Conservation (phyloP, 768 basidiomycete genomes). For the Chalciporus piperatus region DNA sequence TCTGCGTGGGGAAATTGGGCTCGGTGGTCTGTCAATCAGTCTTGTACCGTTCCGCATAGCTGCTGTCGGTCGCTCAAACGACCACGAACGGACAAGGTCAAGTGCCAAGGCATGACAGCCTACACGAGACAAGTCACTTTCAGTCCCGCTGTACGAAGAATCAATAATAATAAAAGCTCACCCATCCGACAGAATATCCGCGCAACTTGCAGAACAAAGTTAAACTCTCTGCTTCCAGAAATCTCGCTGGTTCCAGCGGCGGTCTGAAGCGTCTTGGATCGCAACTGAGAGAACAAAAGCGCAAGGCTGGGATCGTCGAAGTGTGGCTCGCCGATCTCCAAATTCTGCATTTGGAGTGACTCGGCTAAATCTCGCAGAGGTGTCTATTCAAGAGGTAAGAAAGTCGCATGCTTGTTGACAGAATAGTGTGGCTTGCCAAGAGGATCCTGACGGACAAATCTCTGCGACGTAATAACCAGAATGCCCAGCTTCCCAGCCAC, state of each 20-base stretch:
- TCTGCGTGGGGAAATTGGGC: conserved; percentile 43
- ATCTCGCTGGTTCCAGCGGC: conserved; percentile 92
- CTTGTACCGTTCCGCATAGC: conserved; percentile 15
- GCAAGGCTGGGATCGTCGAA: conserved; percentile 95
- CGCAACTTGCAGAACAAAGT: conserved; percentile 93
- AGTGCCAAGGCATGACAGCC: conserved; percentile 93
- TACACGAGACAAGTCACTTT: conserved; percentile 30
- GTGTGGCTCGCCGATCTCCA: conserved; percentile 76
- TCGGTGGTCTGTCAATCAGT: conserved; percentile 31
- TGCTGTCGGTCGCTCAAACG: conserved; percentile 77
- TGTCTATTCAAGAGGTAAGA: conserved; percentile 42
- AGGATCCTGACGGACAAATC: conserved; percentile 90
- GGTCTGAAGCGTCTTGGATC: conserved; percentile 88
- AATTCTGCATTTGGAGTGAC: conserved; percentile 50
- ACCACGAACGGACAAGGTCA: conserved; percentile 87
- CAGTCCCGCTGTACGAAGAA: neutral
- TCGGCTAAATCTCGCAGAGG: conserved; percentile 72
- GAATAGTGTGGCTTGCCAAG: conserved; percentile 51
- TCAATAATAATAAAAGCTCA: conserved; percentile 34
- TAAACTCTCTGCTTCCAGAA: conserved; percentile 84
- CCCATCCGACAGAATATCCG: conserved; percentile 95
- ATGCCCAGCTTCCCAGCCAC: conserved; percentile 94
- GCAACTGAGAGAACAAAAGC: conserved; percentile 84
- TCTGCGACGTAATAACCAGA: conserved; percentile 86
- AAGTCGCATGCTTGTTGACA: neutral